Evolutionary conservation across 495 filamentous ascomycete genomes (phyloP), one percentile per base, ranked within the genome.

Genomic region (Daldinia concentrica): DNA sequence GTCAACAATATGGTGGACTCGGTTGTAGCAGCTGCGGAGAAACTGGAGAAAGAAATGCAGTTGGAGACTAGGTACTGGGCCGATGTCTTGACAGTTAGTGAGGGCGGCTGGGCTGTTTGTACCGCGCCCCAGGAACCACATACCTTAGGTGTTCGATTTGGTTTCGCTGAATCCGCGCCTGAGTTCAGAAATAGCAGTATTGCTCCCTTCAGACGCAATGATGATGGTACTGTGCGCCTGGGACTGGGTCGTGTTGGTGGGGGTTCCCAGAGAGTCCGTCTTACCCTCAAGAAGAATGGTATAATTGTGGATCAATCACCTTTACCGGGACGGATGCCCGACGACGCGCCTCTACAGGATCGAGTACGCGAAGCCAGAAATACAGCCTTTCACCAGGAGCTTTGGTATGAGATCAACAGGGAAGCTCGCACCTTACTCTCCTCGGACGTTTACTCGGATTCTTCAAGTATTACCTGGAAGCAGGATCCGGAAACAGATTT

Each of bases 41-140:
- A 91, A 56, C 81, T 99, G 7, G 88, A 93, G 66, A 83, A 83
- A 4, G 94, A 97, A 74, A 90, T 95, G 30, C 80, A 84, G 34
- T 85, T 87, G 12, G 96, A 99, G 78, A 89, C 88, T 1, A 89
- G 86, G 67, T 98, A 97, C 79, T 99, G 96, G 96, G 84, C 90
- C 55, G 88, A 97, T 73, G 86, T 97, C 1, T 78, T 97, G 32
- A 87, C 88, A 22, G 86, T 98, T 29, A 92, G 90, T 68, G 87
- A 94, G 48, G 89, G 90, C 30, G 92, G 94, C 3, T 99, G 95
- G 95, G 87, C 92, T 26, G 76, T 97, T 7, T 93, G 87, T 71
- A 84, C 90, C 26, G 74, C 94, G 26, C 92, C 93, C 0, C 85
- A 90, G 26, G 89, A 95, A 39, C 84, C 84, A 58, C 88, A 93